Percentiles rank a stretch among this genome's conserved stretches.
Conservation (phyloP, 257 asterid genomes). For the Anisodus acutangulus region DNA sequence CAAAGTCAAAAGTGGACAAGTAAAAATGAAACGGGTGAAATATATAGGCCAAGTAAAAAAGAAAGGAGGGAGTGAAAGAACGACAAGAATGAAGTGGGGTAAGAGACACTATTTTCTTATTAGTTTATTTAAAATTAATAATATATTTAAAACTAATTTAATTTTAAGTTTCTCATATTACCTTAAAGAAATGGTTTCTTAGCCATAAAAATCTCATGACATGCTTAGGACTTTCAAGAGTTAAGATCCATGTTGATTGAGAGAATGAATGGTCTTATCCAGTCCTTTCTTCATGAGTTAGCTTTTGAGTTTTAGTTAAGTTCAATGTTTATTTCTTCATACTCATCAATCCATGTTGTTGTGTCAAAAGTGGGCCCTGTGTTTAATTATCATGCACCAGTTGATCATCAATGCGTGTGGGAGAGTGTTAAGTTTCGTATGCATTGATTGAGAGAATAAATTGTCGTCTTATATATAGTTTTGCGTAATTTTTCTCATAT, state of each 20-base stretch:
- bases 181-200: no score
- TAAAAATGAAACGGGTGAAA: no score
- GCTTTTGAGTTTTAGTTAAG: background rate
- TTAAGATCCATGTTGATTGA: background rate
- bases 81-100: no score
- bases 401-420: background rate
- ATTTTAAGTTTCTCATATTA: no score
- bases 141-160: no score
- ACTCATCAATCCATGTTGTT: background rate
- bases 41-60: no score
- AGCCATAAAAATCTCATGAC: background rate
- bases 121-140: no score
- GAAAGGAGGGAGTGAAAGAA: no score
- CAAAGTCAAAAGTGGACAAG: no score
- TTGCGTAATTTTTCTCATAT: background rate
- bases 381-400: background rate
- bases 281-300: background rate
- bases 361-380: background rate
- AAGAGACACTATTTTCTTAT: no score
- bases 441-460: background rate
- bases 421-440: background rate
- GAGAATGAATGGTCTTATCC: background rate
- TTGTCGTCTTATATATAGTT: background rate
- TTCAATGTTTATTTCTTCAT: background rate
- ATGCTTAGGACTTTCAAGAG: background rate